phyloP scores from a whole-genome alignment of 192 early-diverging fungal genomes.

The Umbelopsis ramanniana region DNA sequence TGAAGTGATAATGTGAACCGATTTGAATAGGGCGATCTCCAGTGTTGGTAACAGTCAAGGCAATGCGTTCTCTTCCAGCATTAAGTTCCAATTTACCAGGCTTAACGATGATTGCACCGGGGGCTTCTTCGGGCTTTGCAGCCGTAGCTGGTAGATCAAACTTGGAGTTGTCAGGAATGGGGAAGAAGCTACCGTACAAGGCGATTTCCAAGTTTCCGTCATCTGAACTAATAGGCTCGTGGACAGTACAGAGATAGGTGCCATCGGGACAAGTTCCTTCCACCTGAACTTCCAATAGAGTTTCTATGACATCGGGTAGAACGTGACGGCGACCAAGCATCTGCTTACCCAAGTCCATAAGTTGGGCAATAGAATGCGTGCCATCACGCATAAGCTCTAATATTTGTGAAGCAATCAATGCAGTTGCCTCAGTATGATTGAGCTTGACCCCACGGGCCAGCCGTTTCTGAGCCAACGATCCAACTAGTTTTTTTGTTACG shows the following conservation, averaged over 20 bases:
- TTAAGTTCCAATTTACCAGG: conserved; percentile 78
- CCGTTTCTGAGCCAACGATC: conserved; percentile 86
- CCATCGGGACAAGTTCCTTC: conserved; percentile 95
- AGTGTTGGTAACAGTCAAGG: conserved; percentile 84
- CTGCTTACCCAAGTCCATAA: conserved; percentile 86
- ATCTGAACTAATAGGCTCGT: conserved; percentile 85
- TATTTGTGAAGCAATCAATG: conserved; percentile 86
- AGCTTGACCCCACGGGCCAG: conserved; percentile 87
- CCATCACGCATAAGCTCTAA: conserved; percentile 93
- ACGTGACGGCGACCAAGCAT: conserved; percentile 91
- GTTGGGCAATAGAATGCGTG: conserved; percentile 78
- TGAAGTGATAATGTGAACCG: conserved; percentile 97
- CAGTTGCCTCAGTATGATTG: conserved; percentile 86
- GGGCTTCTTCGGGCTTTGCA: conserved; percentile 51
- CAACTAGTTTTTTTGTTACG: conserved; percentile 49
- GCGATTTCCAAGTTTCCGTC: conserved; percentile 84
- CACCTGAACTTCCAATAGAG: conserved; percentile 83
- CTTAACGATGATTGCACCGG: conserved; percentile 72
- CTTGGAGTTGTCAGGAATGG: conserved; percentile 67
- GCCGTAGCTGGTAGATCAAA: conserved; percentile 51
- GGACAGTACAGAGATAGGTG: conserved; percentile 93
- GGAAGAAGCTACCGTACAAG: conserved; percentile 85
- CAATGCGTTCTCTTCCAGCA: conserved; percentile 68
- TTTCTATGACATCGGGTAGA: conserved; percentile 67
- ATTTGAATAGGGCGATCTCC: conserved; percentile 96